Percentiles rank a stretch among this genome's conserved stretches.
Conservation (phyloP, 2,329 filamentous ascomycete genomes). For the Aaosphaeria arxii region DNA sequence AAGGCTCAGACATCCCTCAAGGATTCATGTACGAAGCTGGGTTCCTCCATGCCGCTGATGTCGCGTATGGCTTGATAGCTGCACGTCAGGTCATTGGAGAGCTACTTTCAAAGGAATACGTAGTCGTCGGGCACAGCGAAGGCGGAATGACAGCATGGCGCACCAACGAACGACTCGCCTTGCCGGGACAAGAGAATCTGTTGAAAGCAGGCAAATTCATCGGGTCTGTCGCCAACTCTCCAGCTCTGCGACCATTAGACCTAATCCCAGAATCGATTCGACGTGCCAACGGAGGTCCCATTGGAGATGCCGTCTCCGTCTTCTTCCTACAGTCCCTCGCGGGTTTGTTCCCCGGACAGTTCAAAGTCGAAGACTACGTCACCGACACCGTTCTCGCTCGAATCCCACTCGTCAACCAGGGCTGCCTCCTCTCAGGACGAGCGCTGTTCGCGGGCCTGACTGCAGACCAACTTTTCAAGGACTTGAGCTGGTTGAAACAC, state of each 20-base stretch:
- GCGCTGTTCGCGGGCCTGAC: slow-evolving; percentile 15
- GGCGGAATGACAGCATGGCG: slow-evolving; percentile 22
- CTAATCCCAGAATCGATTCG: slow-evolving; percentile 17
- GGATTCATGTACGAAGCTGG: slow-evolving; percentile 22
- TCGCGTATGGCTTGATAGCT: slow-evolving; percentile 13
- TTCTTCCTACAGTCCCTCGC: slow-evolving; percentile 16
- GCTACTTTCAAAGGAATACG: slow-evolving; percentile 13
- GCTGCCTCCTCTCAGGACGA: slow-evolving; percentile 11
- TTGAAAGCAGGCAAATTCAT: slow-evolving; percentile 17
- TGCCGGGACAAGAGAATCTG: slow-evolving; percentile 13
- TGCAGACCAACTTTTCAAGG: slow-evolving; percentile 10
- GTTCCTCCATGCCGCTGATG: slow-evolving; percentile 17
- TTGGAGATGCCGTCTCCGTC: slow-evolving; percentile 17
- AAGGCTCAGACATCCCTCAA: slow-evolving; percentile 15
- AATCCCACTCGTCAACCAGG: slow-evolving; percentile 13
- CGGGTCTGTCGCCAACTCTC: slow-evolving; percentile 17
- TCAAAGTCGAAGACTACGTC: slow-evolving; percentile 14
- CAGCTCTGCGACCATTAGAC: slow-evolving; percentile 18
- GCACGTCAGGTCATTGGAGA: slow-evolving; percentile 15
- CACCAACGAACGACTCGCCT: slow-evolving; percentile 17
- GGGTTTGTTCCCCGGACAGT: slow-evolving; percentile 8
- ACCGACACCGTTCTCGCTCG: slow-evolving; percentile 13
- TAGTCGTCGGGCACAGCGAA: slow-evolving; percentile 20
- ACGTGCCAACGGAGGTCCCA: slow-evolving; percentile 14
- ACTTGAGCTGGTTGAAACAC: slow-evolving; percentile 13